phyloP scores from a whole-genome alignment of 2,329 filamentous ascomycete genomes.

The Colletotrichum aenigma region DNA sequence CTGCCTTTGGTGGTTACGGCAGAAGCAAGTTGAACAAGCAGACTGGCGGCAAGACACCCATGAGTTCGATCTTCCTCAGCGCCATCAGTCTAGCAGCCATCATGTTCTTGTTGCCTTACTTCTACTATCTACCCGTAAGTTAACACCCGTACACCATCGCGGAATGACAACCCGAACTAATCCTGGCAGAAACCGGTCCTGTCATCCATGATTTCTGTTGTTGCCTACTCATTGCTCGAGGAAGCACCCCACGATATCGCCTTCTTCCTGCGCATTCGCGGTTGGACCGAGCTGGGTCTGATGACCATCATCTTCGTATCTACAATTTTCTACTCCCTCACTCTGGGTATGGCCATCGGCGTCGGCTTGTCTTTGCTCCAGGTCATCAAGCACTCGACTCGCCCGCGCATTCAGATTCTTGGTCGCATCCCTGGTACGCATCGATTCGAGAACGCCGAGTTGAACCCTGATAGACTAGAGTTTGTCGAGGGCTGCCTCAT shows the following conservation, averaged over 20 bases:
- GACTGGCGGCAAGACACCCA: conserved; percentile 89
- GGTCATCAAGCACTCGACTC: conserved; percentile 88
- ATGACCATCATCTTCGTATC: conserved; percentile 91
- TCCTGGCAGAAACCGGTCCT: conserved; percentile 81
- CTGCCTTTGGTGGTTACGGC: conserved; percentile 94
- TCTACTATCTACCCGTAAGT: conserved; percentile 93
- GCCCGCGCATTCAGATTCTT: conserved; percentile 93
- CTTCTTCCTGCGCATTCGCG: conserved; percentile 86
- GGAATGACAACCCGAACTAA: background rate
- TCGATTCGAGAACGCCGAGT: conserved; percentile 84
- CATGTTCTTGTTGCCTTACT: conserved; percentile 83
- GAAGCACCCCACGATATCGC: conserved; percentile 90
- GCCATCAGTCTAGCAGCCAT: conserved; percentile 83
- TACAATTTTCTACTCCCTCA: conserved; percentile 94
- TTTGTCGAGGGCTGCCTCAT: conserved; percentile 93
- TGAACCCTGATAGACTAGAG: conserved; percentile 75
- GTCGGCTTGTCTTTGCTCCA: conserved; percentile 89
- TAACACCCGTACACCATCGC: background rate
- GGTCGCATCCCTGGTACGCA: conserved; percentile 85
- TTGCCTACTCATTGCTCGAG: conserved; percentile 93
- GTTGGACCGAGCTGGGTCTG: conserved; percentile 83
- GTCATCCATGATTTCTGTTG: conserved; percentile 91
- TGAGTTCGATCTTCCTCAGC: conserved; percentile 89
- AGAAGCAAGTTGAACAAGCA: conserved; percentile 93
- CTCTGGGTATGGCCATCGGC: conserved; percentile 90